phyloP scores from a whole-genome alignment of 139 green algal species.

The Ostreobium quekettii region DNA sequence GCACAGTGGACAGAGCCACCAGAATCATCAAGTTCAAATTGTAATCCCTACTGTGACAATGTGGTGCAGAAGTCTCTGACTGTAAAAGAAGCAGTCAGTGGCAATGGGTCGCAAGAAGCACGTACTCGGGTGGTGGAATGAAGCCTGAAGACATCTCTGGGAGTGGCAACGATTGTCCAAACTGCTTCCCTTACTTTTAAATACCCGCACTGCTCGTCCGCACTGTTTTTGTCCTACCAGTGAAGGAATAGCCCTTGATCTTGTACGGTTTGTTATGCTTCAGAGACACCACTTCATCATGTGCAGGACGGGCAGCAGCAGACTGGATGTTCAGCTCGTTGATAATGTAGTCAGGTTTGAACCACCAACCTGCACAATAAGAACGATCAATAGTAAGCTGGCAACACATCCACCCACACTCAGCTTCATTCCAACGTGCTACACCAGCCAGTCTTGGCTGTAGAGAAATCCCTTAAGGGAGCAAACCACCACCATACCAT shows the following conservation, averaged over 20 bases:
- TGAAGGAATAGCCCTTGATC: slow-evolving; percentile 54
- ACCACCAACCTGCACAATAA: too few species aligned
- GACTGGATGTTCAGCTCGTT: slow-evolving; percentile 86
- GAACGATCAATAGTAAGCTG: too few species aligned
- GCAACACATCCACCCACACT: too few species aligned
- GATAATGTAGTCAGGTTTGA: slow-evolving; percentile 80
- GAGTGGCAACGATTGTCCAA: too few species aligned
- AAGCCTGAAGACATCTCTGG: too few species aligned
- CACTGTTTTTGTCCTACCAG: slow-evolving; percentile 25
- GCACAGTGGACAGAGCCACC: too few species aligned
- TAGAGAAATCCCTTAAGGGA: too few species aligned
- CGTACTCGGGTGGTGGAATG: too few species aligned
- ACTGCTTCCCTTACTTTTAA: background rate
- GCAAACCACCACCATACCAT: too few species aligned
- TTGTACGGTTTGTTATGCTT: slow-evolving; percentile 21
- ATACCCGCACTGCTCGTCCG: background rate
- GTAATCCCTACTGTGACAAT: background rate
- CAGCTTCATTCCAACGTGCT: too few species aligned
- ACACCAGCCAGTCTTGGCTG: too few species aligned
- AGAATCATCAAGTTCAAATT: too few species aligned
- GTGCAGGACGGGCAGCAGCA: slow-evolving; percentile 53
- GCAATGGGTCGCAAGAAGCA: background rate
- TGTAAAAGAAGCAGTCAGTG: background rate
- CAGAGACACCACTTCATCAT: slow-evolving; percentile 63
- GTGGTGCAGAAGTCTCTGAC: slow-evolving; percentile 5